A percentile compares a stretch with the other conserved stretches of the same genome.
These are phyloP conservation scores for Sclerotinia borealis DNA, from an alignment of 2,329 filamentous ascomycete genomes.

Conservation along the genomic window DNA sequence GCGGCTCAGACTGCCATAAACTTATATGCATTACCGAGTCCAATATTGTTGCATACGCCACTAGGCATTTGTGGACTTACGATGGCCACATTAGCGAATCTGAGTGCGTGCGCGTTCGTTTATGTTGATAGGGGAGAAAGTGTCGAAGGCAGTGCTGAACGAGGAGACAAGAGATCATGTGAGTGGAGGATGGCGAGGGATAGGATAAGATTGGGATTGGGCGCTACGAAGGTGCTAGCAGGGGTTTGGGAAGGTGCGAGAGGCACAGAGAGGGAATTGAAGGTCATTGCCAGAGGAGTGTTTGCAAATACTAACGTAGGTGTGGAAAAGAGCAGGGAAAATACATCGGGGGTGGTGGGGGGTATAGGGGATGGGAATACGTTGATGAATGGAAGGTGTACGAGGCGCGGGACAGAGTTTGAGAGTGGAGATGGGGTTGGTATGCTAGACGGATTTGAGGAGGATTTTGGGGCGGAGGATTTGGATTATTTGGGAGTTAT, in stretches of 20 bases:
- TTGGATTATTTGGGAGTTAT: conserved; percentile 4
- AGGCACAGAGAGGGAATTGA: conserved; percentile 45
- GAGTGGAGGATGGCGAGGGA: conserved; percentile 42
- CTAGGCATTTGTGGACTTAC: conserved; percentile 52
- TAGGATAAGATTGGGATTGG: conserved; percentile 52
- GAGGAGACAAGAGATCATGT: conserved; percentile 20
- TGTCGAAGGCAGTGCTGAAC: background rate
- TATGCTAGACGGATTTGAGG: background rate
- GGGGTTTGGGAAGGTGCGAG: conserved; percentile 52
- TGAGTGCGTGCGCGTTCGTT: conserved; percentile 52
- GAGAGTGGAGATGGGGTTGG: background rate
- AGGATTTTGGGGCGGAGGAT: background rate
- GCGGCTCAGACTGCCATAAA: conserved; percentile 51
- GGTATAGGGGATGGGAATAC: background rate
- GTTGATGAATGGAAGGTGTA: background rate
- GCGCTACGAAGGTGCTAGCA: conserved; percentile 49
- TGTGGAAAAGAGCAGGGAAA: background rate
- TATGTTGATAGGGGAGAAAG: conserved; percentile 27
- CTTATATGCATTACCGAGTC: conserved; percentile 48
- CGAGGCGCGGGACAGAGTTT: background rate
- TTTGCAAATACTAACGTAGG: conserved; percentile 2
- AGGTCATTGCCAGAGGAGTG: conserved; percentile 20
- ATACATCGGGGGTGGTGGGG: background rate
- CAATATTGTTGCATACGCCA: conserved; percentile 49
- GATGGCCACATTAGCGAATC: conserved; percentile 50